A percentile compares a stretch with the other conserved stretches of the same genome.
Conservation (phyloP, 2,329 filamentous ascomycete genomes). For the Penicillium sp. region DNA sequence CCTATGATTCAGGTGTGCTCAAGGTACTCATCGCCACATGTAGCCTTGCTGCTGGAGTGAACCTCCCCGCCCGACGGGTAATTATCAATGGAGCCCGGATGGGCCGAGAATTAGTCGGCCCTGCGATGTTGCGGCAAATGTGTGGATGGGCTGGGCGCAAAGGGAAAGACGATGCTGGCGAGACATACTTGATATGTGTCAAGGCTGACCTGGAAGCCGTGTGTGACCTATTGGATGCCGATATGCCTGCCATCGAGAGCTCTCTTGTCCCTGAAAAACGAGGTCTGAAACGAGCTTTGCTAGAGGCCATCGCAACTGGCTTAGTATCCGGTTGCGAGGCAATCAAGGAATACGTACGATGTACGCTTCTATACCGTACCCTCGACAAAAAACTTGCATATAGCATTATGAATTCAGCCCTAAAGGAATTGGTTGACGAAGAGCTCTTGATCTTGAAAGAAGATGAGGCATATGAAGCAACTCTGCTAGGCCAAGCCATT, state of each 20-base stretch:
- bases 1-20: conserved; percentile 67
- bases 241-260: conserved; percentile 69
- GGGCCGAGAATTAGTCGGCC: conserved; percentile 74
- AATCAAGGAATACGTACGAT: conserved; percentile 67
- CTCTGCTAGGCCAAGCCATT: conserved; percentile 67
- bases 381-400: conserved; percentile 52
- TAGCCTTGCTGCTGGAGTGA: conserved; percentile 80
- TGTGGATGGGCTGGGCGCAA: conserved; percentile 74
- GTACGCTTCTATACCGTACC: conserved; percentile 65
- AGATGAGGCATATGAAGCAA: conserved; percentile 58
- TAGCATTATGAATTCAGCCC: conserved; percentile 57
- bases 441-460: conserved; percentile 56
- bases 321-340: conserved; percentile 66
- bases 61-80: conserved; percentile 69
- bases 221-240: conserved; percentile 68
- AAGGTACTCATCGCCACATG: conserved; percentile 76
- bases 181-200: conserved; percentile 74
- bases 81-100: conserved; percentile 74
- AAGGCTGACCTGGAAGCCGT: conserved; percentile 68
- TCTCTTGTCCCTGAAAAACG: conserved; percentile 67
- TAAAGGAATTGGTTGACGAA: conserved; percentile 58
- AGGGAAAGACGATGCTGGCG: conserved; percentile 74
- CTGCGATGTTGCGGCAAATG: conserved; percentile 80
- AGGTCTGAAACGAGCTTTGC: conserved; percentile 67
- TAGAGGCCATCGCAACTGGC: conserved; percentile 69